These are phyloP conservation scores for Boletus mariae DNA, from an alignment of 1,284 basidiomycete genomes.

Conservation along the genomic window DNA sequence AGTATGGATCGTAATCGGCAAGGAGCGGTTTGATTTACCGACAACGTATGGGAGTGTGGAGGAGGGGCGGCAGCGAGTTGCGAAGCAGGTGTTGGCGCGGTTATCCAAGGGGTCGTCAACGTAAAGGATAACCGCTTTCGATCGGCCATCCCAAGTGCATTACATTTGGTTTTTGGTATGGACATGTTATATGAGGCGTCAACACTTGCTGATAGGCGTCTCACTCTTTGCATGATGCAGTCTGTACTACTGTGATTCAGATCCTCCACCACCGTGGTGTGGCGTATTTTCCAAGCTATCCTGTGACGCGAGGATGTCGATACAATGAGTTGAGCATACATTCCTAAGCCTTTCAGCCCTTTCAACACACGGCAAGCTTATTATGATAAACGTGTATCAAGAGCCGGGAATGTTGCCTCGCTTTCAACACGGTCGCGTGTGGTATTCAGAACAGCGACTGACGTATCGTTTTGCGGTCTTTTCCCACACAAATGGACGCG, in stretches of 20 bases:
- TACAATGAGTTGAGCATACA: neutral
- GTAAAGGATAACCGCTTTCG: neutral
- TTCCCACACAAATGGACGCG: no score
- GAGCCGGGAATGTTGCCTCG: no score
- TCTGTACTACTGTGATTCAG: neutral
- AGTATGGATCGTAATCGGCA: constrained; percentile 43
- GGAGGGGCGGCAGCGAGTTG: constrained; percentile 38
- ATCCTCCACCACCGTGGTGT: neutral
- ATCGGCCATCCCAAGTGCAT: neutral
- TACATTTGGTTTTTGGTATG: neutral
- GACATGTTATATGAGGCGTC: no score
- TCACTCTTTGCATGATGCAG: neutral
- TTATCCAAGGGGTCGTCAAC: constrained; percentile 17
- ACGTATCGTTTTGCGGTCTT: no score
- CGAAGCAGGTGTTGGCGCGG: constrained; percentile 39
- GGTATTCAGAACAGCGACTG: no score
- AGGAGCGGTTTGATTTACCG: constrained; percentile 40
- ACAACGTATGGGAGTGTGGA: constrained; percentile 31
- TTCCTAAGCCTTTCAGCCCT: neutral
- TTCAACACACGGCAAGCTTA: no score
- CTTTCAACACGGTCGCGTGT: no score
- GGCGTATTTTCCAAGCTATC: no score
- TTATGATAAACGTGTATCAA: no score
- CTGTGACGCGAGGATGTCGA: no score
- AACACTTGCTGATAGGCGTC: neutral